Evolutionary conservation across 2,329 filamentous ascomycete genomes (phyloP).

Genomic region (Botrytis squamosa): DNA sequence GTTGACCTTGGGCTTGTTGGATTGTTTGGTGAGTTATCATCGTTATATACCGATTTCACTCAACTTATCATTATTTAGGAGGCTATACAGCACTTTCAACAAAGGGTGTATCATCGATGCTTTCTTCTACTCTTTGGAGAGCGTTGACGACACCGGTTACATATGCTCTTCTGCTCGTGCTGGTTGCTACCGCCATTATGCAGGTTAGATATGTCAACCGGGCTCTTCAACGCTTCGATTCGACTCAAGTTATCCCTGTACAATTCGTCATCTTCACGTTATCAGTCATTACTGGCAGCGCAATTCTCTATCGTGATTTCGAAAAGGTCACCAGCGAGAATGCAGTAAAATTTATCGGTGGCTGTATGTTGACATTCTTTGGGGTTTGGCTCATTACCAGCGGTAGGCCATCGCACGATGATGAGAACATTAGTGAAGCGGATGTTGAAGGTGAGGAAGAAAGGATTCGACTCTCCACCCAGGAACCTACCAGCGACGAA

Average conservation of each 20-base stretch:
- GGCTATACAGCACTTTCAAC: conserved; percentile 97
- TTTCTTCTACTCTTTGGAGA: conserved; percentile 86
- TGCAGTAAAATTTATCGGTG: conserved; percentile 81
- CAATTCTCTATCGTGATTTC: conserved; percentile 91
- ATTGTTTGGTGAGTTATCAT: conserved; percentile 69
- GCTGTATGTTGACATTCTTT: conserved; percentile 88
- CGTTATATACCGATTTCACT: background rate
- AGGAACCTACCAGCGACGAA: conserved; percentile 42
- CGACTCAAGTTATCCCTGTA: conserved; percentile 95
- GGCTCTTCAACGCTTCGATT: conserved; percentile 87
- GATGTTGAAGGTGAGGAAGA: conserved; percentile 64
- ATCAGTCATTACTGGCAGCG: conserved; percentile 91
- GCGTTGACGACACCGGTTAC: conserved; percentile 90
- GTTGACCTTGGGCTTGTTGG: conserved; percentile 93
- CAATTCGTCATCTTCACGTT: conserved; percentile 97
- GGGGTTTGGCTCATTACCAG: conserved; percentile 98
- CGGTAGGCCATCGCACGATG: conserved; percentile 65
- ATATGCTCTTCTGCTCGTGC: conserved; percentile 76
- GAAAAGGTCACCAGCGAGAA: conserved; percentile 73
- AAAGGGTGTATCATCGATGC: conserved; percentile 91
- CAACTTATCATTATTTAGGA: conserved; percentile 49
- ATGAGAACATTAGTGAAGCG: conserved; percentile 58
- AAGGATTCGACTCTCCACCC: conserved; percentile 58
- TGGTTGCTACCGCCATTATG: conserved; percentile 85
- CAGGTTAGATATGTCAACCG: conserved; percentile 97